A percentile compares a stretch with the other conserved stretches of the same genome.
Conservation (phyloP, 1,139 yeast species). For the Suhomyces terraborum region DNA sequence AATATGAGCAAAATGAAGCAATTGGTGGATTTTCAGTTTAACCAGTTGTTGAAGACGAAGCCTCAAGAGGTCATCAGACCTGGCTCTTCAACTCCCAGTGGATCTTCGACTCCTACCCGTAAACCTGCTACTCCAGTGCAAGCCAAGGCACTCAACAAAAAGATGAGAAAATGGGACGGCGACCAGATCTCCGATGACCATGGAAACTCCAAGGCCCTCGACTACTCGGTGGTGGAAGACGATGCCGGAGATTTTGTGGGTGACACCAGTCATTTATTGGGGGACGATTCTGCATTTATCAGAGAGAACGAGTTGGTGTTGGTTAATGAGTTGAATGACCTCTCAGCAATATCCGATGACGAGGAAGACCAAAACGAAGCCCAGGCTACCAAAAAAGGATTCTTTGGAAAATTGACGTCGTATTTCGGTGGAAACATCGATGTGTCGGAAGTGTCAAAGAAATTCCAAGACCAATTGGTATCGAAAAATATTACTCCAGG, state of each 20-base stretch:
- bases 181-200: constrained; percentile 22
- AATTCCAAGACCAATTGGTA: constrained; percentile 46
- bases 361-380: constrained; percentile 19
- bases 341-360: constrained; percentile 37
- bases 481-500: constrained; percentile 47
- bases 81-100: constrained; percentile 14
- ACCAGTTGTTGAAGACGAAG: constrained; percentile 34
- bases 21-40: constrained; percentile 45
- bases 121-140: constrained; percentile 15
- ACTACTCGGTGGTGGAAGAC: constrained; percentile 34
- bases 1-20: constrained; percentile 29
- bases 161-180: constrained; percentile 51
- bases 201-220: constrained; percentile 30
- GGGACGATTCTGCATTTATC: constrained; percentile 39
- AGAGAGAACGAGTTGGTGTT: constrained; percentile 45
- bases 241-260: constrained; percentile 49
- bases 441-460: constrained; percentile 43
- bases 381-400: constrained; percentile 21
- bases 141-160: constrained; percentile 24
- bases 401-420: constrained; percentile 40
- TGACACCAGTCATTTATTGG: constrained; percentile 30
- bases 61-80: constrained; percentile 14
- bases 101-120: constrained; percentile 21
- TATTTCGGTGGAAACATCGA: constrained; percentile 43
- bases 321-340: constrained; percentile 46